Conservation (phyloP, 1,284 basidiomycete genomes). For the Neonothopanus nambi region DNA sequence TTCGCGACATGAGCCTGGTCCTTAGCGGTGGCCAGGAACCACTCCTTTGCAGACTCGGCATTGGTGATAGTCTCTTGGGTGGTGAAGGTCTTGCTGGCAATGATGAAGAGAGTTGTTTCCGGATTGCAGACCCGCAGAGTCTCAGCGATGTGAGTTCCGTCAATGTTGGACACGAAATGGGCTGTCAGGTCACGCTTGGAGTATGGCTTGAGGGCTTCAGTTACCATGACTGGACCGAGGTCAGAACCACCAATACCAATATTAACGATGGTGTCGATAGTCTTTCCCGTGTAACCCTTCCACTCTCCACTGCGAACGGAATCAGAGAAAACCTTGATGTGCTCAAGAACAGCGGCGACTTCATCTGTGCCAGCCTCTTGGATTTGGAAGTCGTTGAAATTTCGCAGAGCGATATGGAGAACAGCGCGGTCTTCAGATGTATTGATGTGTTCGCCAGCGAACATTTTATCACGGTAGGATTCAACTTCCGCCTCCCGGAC, state of each 20-base stretch:
- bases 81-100: constrained; percentile 98
- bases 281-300: constrained; percentile 98
- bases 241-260: constrained; percentile 99
- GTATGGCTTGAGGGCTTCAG: constrained; percentile 95
- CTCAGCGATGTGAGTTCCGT: constrained; percentile 96
- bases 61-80: constrained; percentile 99
- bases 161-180: constrained; percentile 97
- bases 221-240: constrained; percentile 98
- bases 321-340: constrained; percentile 92
- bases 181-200: constrained; percentile 85
- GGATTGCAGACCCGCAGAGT: constrained; percentile 82
- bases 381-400: constrained; percentile 79
- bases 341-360: constrained; percentile 82
- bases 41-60: constrained; percentile 89
- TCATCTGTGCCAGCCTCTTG: constrained; percentile 82
- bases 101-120: constrained; percentile 95
- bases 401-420: constrained; percentile 91
- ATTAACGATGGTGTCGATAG: constrained; percentile 94
- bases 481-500: constrained; percentile 88
- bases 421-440: constrained; percentile 97
- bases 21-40: constrained; percentile 88
- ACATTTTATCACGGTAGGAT: constrained; percentile 90
- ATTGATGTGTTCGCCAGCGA: constrained; percentile 95
- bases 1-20: constrained; percentile 94
- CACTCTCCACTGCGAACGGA: constrained; percentile 83